A percentile compares a stretch with the other conserved stretches of the same genome.
phyloP scores from a whole-genome alignment of 192 early-diverging fungal genomes.

The Pecoramyces ruminantium region DNA sequence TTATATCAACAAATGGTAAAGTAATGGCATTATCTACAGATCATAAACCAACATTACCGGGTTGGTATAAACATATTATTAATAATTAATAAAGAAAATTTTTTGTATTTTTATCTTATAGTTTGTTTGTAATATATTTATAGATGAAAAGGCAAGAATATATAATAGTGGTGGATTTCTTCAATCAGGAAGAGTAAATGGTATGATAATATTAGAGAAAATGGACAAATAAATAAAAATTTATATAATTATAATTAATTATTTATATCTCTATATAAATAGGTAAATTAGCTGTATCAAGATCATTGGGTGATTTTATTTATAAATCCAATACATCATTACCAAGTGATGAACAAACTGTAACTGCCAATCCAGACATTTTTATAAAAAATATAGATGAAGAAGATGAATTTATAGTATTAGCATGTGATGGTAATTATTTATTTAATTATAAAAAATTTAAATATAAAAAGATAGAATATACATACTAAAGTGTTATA shows the following conservation, averaged over 20 bases:
- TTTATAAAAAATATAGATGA: constrained; percentile 30
- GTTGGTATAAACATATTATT: too few relatives aligned
- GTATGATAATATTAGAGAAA: constrained; percentile 10
- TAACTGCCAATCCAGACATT: constrained; percentile 83
- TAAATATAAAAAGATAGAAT: too few relatives aligned
- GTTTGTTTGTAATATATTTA: neutral
- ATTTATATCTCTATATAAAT: too few relatives aligned
- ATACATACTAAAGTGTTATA: too few relatives aligned
- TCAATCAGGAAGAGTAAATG: constrained; percentile 96
- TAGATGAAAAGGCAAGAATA: constrained; percentile 69
- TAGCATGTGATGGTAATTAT: constrained; percentile 83
- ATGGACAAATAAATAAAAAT: neutral
- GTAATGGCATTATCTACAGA: constrained; percentile 71
- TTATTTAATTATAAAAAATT: neutral
- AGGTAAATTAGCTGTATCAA: constrained; percentile 76
- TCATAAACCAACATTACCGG: constrained; percentile 83
- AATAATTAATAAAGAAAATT: too few relatives aligned
- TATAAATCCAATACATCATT: constrained; percentile 78
- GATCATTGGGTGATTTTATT: constrained; percentile 96
- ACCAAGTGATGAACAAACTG: constrained; percentile 73
- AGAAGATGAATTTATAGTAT: constrained; percentile 79
- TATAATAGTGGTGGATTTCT: constrained; percentile 86
- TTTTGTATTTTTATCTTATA: too few relatives aligned
- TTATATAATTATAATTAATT: neutral
- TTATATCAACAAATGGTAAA: constrained; percentile 60